Evolutionary conservation across 2,329 filamentous ascomycete genomes (phyloP).

Genomic region (Gliomastix tumulicola): DNA sequence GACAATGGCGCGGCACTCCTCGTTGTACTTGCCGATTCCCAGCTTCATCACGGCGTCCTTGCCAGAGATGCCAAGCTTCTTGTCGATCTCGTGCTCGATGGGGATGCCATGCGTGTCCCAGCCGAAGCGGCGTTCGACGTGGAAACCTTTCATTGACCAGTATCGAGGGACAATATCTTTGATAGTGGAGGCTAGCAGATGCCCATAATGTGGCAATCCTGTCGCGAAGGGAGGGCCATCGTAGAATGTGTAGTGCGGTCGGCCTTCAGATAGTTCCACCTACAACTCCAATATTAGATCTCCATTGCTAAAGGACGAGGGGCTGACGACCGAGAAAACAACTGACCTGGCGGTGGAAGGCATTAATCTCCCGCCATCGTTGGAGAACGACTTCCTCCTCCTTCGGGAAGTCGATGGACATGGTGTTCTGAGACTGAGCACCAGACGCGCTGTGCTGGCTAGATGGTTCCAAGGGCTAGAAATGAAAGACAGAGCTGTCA

Average conservation of each 20-base stretch:
- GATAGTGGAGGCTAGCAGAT: constrained; percentile 85
- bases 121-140: constrained; percentile 87
- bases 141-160: constrained; percentile 94
- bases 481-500: no score
- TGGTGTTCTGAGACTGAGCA: no score
- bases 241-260: constrained; percentile 89
- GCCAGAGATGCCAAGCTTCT: constrained; percentile 84
- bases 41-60: constrained; percentile 81
- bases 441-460: no score
- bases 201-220: constrained; percentile 58
- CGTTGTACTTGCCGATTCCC: constrained; percentile 85
- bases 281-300: constrained; percentile 13
- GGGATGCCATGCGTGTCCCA: constrained; percentile 94
- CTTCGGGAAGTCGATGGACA: constrained; percentile 89
- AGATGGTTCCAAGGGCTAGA: no score
- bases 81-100: constrained; percentile 96
- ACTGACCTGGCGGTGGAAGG: constrained; percentile 74
- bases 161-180: constrained; percentile 96
- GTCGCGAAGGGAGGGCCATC: constrained; percentile 79
- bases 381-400: constrained; percentile 82
- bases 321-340: not conserved
- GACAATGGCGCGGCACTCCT: constrained; percentile 84
- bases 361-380: constrained; percentile 86
- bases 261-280: constrained; percentile 74
- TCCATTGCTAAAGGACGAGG: no score